Evolutionary conservation across 2,329 filamentous ascomycete genomes (phyloP).

Genomic region (Colletotrichum siamense): DNA sequence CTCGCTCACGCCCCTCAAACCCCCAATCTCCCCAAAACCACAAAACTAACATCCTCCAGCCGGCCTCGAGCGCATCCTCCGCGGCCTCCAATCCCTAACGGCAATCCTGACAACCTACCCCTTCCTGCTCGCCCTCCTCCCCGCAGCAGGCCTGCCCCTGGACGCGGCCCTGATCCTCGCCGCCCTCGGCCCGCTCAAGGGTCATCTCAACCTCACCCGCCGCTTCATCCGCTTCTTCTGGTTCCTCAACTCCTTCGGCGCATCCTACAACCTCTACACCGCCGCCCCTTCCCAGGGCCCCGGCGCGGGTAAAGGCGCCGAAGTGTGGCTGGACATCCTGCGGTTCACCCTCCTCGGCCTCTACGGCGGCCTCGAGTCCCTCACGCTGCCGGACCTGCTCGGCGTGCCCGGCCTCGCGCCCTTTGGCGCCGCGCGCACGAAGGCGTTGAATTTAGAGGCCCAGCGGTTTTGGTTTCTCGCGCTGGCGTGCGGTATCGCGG

Average conservation of each 20-base stretch:
- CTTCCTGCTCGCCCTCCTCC: constrained; percentile 39
- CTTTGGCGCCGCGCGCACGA: constrained; percentile 56
- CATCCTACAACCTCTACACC: constrained; percentile 50
- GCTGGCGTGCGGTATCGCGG: constrained; percentile 55
- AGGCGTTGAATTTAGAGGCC: constrained; percentile 60
- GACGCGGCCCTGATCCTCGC: constrained; percentile 9
- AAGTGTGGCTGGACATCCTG: constrained; percentile 57
- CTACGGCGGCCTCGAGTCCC: constrained; percentile 71
- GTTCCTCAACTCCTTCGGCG: constrained; percentile 65
- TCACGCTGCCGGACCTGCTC: constrained; percentile 64
- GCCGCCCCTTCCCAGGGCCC: constrained; percentile 17
- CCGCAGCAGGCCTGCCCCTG: constrained; percentile 16
- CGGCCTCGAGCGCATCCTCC: constrained; percentile 66
- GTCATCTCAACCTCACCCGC: constrained; percentile 54
- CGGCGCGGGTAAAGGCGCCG: constrained; percentile 25
- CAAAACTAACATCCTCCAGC: constrained; percentile 38
- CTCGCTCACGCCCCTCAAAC: background rate
- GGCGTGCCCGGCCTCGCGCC: constrained; percentile 49
- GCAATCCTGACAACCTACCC: constrained; percentile 54
- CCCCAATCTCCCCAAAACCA: background rate
- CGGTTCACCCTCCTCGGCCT: constrained; percentile 67
- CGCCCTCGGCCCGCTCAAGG: constrained; percentile 40
- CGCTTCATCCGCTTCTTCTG: constrained; percentile 73
- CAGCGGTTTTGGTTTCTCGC: constrained; percentile 75
- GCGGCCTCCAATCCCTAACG: constrained; percentile 58